Percentiles rank a stretch among this genome's conserved stretches.
Evolutionary conservation across 345 rosid species (phyloP).

Genomic region (Eutrema yunnanense): DNA sequence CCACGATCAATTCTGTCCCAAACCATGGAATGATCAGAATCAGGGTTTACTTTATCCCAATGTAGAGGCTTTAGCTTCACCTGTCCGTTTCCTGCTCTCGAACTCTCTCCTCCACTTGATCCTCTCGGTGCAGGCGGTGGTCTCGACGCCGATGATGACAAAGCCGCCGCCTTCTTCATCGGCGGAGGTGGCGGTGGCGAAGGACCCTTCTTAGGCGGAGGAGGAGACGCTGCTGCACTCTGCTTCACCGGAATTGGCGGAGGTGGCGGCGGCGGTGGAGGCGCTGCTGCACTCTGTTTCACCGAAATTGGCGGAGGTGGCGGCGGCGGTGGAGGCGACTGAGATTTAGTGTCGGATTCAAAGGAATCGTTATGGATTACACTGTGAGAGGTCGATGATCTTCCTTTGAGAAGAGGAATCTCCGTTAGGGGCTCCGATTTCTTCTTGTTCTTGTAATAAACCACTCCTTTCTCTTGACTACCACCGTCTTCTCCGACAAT

Average conservation of each 20-base stretch:
- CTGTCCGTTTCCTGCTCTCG: slow-evolving; percentile 31
- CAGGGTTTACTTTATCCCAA: slow-evolving; percentile 77
- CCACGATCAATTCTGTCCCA: slow-evolving; percentile 84
- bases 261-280: slow-evolving; percentile 20
- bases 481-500: slow-evolving; percentile 20
- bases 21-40: slow-evolving; percentile 71
- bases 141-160: slow-evolving; percentile 23
- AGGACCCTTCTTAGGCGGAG: slow-evolving; percentile 15
- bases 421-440: slow-evolving; percentile 36
- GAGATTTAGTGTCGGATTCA: background rate
- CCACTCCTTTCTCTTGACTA: slow-evolving; percentile 20
- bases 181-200: slow-evolving; percentile 55
- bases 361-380: slow-evolving; percentile 12
- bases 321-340: background rate
- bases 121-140: slow-evolving; percentile 40
- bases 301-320: slow-evolving; percentile 28
- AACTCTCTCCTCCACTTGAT: slow-evolving; percentile 22
- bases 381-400: slow-evolving; percentile 48
- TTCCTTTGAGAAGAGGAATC: slow-evolving; percentile 61
- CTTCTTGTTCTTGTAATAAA: slow-evolving; percentile 22
- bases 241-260: slow-evolving; percentile 26
- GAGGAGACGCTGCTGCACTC: slow-evolving; percentile 23
- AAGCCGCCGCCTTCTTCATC: slow-evolving; percentile 21
- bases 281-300: slow-evolving; percentile 16
- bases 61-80: slow-evolving; percentile 81